Conservation (phyloP, 2,329 filamentous ascomycete genomes). For the Keithomyces neogunnii region DNA sequence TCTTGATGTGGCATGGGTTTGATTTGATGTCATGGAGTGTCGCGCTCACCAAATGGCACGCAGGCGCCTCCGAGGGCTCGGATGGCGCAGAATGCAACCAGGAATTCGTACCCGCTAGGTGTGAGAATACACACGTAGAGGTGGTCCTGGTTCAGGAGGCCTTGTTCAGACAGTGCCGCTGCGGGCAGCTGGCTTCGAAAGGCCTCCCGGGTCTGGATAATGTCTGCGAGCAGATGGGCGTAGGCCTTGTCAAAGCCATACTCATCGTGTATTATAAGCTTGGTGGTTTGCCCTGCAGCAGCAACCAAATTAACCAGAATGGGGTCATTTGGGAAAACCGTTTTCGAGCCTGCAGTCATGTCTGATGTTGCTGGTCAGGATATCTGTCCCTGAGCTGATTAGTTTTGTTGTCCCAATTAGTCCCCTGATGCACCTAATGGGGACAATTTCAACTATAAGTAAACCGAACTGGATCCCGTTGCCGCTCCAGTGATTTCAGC, state of each 20-base stretch:
- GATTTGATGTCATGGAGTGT: no score
- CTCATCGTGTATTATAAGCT: constrained; percentile 8
- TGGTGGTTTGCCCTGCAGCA: background rate
- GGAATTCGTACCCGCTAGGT: constrained; percentile 14
- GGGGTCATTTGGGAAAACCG: no score
- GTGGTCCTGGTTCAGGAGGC: constrained; percentile 3
- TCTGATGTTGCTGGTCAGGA: no score
- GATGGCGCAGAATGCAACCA: constrained; percentile 15
- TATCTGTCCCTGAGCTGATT: no score
- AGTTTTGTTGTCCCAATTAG: no score
- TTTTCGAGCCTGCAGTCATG: no score
- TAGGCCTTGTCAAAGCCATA: constrained; percentile 14
- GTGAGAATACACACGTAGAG: constrained; percentile 11
- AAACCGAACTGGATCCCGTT: no score
- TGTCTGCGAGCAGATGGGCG: constrained; percentile 12
- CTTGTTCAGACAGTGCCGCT: constrained; percentile 2
- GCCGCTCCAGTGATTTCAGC: no score
- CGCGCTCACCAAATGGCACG: constrained; percentile 12
- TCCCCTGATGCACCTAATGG: no score
- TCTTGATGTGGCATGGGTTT: no score
- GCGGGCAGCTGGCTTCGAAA: constrained; percentile 5
- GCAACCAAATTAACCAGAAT: no score
- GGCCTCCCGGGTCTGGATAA: constrained; percentile 9
- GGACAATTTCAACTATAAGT: no score
- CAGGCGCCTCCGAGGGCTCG: constrained; percentile 13